Percentiles rank a stretch among this genome's conserved stretches.
These are phyloP conservation scores for Backusella luteola DNA, from an alignment of 192 early-diverging fungal genomes.

Conservation along the genomic window DNA sequence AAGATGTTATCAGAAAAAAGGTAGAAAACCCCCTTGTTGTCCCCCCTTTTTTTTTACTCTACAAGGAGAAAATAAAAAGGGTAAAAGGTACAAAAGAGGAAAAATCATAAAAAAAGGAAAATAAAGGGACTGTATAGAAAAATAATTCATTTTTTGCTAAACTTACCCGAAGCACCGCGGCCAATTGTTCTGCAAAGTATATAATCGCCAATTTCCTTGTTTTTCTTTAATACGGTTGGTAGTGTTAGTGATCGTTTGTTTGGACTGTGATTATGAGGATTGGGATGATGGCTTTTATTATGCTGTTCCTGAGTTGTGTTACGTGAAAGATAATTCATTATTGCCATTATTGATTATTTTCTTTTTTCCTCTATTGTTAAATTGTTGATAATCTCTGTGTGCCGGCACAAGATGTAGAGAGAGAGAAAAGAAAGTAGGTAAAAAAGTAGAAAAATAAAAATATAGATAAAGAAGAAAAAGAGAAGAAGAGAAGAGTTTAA, in stretches of 20 bases:
- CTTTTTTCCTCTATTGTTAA: not conserved
- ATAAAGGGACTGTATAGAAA: not conserved
- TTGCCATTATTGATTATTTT: slow-evolving; percentile 10
- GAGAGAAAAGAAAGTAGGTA: not conserved
- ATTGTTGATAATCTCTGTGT: not conserved
- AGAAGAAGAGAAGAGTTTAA: not conserved
- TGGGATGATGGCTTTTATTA: not conserved
- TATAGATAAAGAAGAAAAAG: not conserved
- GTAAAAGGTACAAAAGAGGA: not conserved
- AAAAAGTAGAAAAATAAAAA: not conserved
- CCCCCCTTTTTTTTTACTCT: not conserved
- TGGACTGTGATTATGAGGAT: not conserved
- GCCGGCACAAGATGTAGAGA: not conserved
- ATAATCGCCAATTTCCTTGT: slow-evolving; percentile 56
- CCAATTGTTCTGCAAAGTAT: slow-evolving; percentile 67
- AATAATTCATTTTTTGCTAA: not conserved
- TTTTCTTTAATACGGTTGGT: slow-evolving; percentile 14
- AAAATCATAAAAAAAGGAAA: slow-evolving; percentile 11
- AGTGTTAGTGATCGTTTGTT: slow-evolving; percentile 14
- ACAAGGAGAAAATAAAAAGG: not conserved
- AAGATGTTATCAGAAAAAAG: not conserved
- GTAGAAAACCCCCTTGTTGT: not conserved
- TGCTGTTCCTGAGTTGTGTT: slow-evolving; percentile 10
- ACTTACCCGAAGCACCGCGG: slow-evolving; percentile 57
- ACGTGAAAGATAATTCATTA: slow-evolving; percentile 21